Evolutionary conservation across 768 basidiomycete species (phyloP).

Genomic region (Boletellus sp.): DNA sequence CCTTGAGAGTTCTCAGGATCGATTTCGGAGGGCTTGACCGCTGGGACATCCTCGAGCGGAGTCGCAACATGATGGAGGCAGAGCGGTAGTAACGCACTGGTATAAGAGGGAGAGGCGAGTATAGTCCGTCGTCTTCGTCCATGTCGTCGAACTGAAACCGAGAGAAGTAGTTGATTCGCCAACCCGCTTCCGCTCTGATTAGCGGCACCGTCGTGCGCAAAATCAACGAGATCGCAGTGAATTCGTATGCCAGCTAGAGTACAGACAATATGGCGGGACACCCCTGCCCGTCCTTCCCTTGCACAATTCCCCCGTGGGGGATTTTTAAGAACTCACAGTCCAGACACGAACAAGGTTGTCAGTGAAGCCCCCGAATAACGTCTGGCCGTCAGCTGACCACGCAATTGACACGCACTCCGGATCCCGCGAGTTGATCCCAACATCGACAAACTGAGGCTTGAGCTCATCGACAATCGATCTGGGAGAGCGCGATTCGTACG

Average conservation of each 20-base stretch:
- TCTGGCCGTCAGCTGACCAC: conserved; percentile 98
- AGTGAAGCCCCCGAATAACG: conserved; percentile 94
- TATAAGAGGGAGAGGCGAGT: neutral
- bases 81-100: conserved; percentile 9
- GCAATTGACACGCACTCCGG: conserved; percentile 96
- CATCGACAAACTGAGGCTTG: conserved; percentile 88
- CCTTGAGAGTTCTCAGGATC: conserved; percentile 57
- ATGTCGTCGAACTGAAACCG: neutral
- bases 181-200: neutral
- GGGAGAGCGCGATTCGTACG: neutral
- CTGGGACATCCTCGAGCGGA: conserved; percentile 64
- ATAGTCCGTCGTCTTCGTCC: neutral
- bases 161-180: neutral
- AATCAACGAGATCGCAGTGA: conserved; percentile 12
- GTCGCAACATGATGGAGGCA: conserved; percentile 62
- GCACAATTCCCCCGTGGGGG: conserved; percentile 15
- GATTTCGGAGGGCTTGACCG: conserved; percentile 75
- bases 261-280: conserved; percentile 24
- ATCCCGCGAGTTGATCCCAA: conserved; percentile 64
- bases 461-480: conserved; percentile 99
- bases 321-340: conserved; percentile 64
- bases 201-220: neutral
- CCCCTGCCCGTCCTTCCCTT: conserved; percentile 10
- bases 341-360: conserved; percentile 93
- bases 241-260: conserved; percentile 24